phyloP scores from a whole-genome alignment of 164 flowering plant genomes.

The Macadamia tetraphylla region DNA sequence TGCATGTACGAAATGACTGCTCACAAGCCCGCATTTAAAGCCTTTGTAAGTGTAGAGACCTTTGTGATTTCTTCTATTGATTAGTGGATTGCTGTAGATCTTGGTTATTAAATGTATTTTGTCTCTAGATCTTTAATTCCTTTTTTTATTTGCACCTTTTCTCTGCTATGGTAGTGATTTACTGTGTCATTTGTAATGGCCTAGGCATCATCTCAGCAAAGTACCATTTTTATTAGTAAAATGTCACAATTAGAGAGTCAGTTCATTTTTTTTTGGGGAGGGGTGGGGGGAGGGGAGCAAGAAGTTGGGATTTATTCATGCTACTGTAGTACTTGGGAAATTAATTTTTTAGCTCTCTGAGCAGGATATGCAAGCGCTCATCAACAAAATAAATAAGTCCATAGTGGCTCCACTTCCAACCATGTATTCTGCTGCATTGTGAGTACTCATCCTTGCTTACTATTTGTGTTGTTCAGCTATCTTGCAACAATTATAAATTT shows the following conservation, averaged over 20 bases:
- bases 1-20: constrained; percentile 95
- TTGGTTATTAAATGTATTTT: background rate
- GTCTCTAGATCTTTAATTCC: background rate
- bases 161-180: background rate
- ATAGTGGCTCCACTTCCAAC: constrained; percentile 93
- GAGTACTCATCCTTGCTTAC: constrained; percentile 25
- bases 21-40: constrained; percentile 89
- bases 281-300: too few species aligned
- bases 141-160: background rate
- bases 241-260: too few species aligned
- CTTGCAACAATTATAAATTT: too few species aligned
- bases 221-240: too few species aligned
- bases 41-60: constrained; percentile 69
- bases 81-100: too few species aligned
- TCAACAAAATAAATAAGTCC: constrained; percentile 89
- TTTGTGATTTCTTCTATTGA: background rate
- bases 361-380: constrained; percentile 97
- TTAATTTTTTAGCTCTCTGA: constrained; percentile 17
- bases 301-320: too few species aligned
- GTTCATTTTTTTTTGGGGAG: too few species aligned
- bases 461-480: too few species aligned
- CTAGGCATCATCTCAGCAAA: too few species aligned
- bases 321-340: background rate
- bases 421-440: constrained; percentile 87
- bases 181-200: background rate